Evolutionary conservation across 495 filamentous ascomycete genomes (phyloP), one percentile per base, ranked within the genome.

Genomic region (Neurospora sp.): DNA sequence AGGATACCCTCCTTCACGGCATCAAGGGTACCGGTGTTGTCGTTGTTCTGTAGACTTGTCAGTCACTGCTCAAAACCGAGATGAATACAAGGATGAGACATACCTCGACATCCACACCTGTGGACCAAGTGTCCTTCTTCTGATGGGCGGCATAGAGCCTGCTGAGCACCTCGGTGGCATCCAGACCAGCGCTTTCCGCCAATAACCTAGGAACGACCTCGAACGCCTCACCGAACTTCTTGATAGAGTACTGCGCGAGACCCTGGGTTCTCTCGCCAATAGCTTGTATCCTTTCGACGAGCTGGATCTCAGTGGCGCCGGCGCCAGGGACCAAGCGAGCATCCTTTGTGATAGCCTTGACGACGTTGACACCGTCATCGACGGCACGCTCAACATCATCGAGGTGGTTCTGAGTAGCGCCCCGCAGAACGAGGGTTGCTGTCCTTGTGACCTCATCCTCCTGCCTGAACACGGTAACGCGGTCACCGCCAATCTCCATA

Each of bases 381-480:
- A 99, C 94, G 70, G 96, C 96, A 72, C 96, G 90, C 87, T 99
- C 96, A 48, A 99, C 88, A 74, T 99, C 96, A 77, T 99, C 96
- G 54, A 99, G 89, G 81, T 98, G 93, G 82, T 99, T 98, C 82
- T 97, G 94, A 13, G 96, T 99, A 13, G 96, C 96, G 59, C 96
- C 96, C 71, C 96, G 90, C 74, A 99, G 90, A 62, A 99, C 94
- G 42, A 99, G 89, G 5, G 96, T 99, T 17, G 96, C 92, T 66
- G 96, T 99, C 76, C 93, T 89, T 7, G 96, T 98, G 24, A 89
- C 86, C 74, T 98, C 93, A 79, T 93, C 91, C 83, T 98, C 96
- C 86, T 99, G 96, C 75, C 96, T 87, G 89, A 99, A 99, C 28
- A 98, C 95, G 10, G 96, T 99, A 48, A 99, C 96, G 42, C 96